Evolutionary conservation across 768 basidiomycete genomes (phyloP), one percentile per base, ranked within the genome.

Genomic region (Rhizopogon vinicolor): DNA sequence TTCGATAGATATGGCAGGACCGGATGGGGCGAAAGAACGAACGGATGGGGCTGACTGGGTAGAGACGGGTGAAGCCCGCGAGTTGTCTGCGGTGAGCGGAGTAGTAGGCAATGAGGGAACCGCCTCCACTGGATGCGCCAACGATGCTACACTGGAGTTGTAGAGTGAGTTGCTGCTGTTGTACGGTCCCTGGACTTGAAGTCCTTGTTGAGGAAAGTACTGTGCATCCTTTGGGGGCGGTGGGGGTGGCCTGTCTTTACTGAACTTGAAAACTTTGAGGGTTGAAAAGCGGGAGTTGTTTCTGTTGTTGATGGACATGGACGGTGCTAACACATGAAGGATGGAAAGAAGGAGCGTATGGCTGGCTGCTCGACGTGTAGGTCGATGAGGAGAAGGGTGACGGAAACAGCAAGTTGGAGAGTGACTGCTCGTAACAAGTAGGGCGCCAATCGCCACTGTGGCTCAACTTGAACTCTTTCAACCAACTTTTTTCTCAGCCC

Each of bases 181-280:
- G 18, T 49, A 49, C 14, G 33, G 46, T 37, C 33, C 46, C 22
- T 37, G 33, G 14, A 35, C 46, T 22, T 22, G 46, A 12, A 49
- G 35, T 1, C 46, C 46, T 9, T 49, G 31, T 42, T 58, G 25
- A 31, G 50, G 16, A 46, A 78, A 69, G 69, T 81, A 80, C 61
- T 74, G 74, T 7, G 73, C 63, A 60, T 89, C 87, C 68, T 89
- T 88, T 41, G 86, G 86, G 0, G 74, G 80, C 7, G 80, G 82
- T 0, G 84, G 84, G 0, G 84, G 82, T 35, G 74, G 67, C 41
- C 65, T 70, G 45, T 56, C 55, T 14, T 56, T 6, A n/a, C 56
- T 68, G 52, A 77, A 66, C 61, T 76, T 76, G 70, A 78, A 76
- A 25, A 76, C 70, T 33, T 72, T 75, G 57, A 78, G 63, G 2